Base-by-base conservation (phyloP, 2,329 filamentous ascomycete genomes). In the Capronia epimyces region DNA sequence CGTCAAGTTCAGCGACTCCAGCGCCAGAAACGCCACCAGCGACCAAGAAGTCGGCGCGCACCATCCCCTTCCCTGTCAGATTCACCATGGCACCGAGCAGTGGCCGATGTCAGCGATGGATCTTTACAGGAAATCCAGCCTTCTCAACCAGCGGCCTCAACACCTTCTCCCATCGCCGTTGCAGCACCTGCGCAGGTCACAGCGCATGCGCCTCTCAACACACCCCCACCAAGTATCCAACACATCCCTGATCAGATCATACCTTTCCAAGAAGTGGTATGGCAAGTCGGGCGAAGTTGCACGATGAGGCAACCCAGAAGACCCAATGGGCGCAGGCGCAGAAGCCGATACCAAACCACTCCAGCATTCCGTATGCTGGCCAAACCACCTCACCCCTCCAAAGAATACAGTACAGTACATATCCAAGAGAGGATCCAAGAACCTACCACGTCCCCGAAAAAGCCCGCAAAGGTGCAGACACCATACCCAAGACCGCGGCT, bases 31-130 rank as follows among this genome's bases (percentile, higher is more conserved):
- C 46, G 47, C n/a, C 46, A 37, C 8, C 49, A 34, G 13, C 29
- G 42, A 22, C 46, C 16, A 15, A 27, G 46, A 51, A 42, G 34
- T 31, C 44, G 36, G 22, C 36, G 18, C 15, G 15, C 39, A 20
- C 49, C n/a, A 15, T 20, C 16, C 44, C 16, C 34, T 18, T n/a
- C n/a, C 36, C 27, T 46, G 9, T 22, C 47, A 25, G 39, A 51
- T n/a, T 49, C 50, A 27, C 54, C 50, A 47, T 52, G 47, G 47
- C 44, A 49, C 21, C 34, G 50, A 44, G 48, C 48, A 18, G 42
- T 45, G 12, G 44, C 44, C 6, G 31, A 15, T 18, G 27, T 27
- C n/a, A 31, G 40, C 10, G 21, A 45, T n/a, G n/a, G 32, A 37
- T 10, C n/a, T 42, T 40, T 24, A 16, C 21, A 9, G 13, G 29